These are phyloP conservation scores for Orbilia ellipsospora DNA, from an alignment of 2,329 filamentous ascomycete genomes.

Conservation along the genomic window DNA sequence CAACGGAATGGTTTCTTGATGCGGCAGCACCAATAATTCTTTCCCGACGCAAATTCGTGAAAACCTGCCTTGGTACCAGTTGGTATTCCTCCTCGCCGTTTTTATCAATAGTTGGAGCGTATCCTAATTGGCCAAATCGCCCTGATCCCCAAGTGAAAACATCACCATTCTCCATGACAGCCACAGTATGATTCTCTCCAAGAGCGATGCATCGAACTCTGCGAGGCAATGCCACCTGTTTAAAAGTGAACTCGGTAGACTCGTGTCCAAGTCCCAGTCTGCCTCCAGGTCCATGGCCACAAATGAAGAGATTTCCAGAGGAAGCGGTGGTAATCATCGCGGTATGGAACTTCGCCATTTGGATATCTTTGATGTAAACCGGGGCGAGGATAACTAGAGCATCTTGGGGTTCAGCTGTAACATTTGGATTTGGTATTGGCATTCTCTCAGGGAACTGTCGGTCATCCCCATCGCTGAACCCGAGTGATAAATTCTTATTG, in stretches of 20 bases:
- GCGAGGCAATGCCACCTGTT: conserved; percentile 74
- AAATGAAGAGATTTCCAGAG: conserved; percentile 89
- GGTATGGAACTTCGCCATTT: conserved; percentile 88
- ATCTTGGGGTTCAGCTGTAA: conserved; percentile 17
- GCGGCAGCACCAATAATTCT: conserved; percentile 82
- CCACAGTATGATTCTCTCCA: conserved; percentile 90
- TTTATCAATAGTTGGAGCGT: conserved; percentile 73
- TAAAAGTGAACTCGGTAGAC: conserved; percentile 82
- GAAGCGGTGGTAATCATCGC: conserved; percentile 88
- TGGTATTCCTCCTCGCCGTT: conserved; percentile 86
- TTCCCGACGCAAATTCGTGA: conserved; percentile 90
- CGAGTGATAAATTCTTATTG: conserved; percentile 92
- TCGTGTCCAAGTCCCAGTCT: conserved; percentile 90
- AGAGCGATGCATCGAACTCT: conserved; percentile 81
- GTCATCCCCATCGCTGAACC: conserved; percentile 95
- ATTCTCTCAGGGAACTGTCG: conserved; percentile 92
- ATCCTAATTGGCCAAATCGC: conserved; percentile 84
- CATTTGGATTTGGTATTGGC: conserved; percentile 76
- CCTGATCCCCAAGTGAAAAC: conserved; percentile 96
- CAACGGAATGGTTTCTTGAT: conserved; percentile 90
- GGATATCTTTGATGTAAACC: conserved; percentile 48
- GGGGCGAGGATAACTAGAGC: conserved; percentile 29
- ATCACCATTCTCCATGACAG: conserved; percentile 84
- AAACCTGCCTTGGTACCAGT: conserved; percentile 84
- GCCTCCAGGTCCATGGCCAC: conserved; percentile 89